phyloP scores from a whole-genome alignment of 805 yeast genomes.

The Starmera quercuum region DNA sequence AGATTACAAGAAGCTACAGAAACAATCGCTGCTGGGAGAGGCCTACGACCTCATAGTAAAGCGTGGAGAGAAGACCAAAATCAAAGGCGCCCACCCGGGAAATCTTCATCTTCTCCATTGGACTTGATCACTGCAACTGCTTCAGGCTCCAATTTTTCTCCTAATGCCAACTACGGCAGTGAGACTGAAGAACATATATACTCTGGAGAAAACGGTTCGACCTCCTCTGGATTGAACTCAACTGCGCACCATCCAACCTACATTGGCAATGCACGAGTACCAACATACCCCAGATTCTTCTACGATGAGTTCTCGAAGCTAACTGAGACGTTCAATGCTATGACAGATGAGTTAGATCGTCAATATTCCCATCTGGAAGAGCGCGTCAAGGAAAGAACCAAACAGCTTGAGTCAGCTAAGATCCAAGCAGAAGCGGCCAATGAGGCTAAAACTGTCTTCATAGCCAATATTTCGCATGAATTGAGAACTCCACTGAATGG shows the following conservation, averaged over 20 bases:
- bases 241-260: slow-evolving; percentile 22
- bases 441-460: slow-evolving; percentile 91
- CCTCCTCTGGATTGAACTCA: slow-evolving; percentile 8
- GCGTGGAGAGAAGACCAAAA: slow-evolving; percentile 1
- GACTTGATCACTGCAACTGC: neutral
- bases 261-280: slow-evolving; percentile 32
- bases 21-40: slow-evolving; percentile 33
- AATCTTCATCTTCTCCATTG: slow-evolving; percentile 3
- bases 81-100: neutral
- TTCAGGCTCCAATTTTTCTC: neutral
- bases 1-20: slow-evolving; percentile 79
- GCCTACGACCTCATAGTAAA: slow-evolving; percentile 20
- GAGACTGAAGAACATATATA: neutral
- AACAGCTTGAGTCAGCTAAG: slow-evolving; percentile 82
- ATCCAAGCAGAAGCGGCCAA: slow-evolving; percentile 90
- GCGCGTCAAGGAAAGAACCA: slow-evolving; percentile 78
- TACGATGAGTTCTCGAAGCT: slow-evolving; percentile 84
- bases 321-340: slow-evolving; percentile 81
- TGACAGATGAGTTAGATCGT: slow-evolving; percentile 80
- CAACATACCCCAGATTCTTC: slow-evolving; percentile 43
- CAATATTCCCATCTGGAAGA: slow-evolving; percentile 85
- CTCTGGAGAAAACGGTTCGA: slow-evolving; percentile 8
- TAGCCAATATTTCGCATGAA: slow-evolving; percentile 91
- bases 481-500: slow-evolving; percentile 94
- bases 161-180: neutral